These are phyloP conservation scores for Trichophyton equinum DNA, from an alignment of 2,329 filamentous ascomycete genomes.

Conservation along the genomic window DNA sequence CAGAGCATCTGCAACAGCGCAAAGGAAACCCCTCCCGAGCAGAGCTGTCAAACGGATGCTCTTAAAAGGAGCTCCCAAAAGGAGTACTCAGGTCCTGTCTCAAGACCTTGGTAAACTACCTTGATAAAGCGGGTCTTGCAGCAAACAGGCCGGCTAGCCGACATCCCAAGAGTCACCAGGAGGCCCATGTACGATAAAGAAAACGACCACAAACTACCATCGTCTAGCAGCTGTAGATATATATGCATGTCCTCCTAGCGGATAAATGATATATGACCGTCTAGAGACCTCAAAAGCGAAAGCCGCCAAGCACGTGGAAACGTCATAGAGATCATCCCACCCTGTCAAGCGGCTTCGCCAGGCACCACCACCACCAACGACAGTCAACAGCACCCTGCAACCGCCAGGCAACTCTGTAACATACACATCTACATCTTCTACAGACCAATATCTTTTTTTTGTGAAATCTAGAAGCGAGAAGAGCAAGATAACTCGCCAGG, in stretches of 20 bases:
- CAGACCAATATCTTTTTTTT: too few relatives aligned
- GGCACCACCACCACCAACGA: not conserved
- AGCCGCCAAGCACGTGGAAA: not conserved
- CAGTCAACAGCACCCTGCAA: not conserved
- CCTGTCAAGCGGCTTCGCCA: not conserved
- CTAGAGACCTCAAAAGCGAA: not conserved
- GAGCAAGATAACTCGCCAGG: not conserved
- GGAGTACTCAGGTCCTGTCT: not conserved
- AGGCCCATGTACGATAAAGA: not conserved
- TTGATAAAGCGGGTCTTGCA: not conserved
- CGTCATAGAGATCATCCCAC: slow-evolving; percentile 3
- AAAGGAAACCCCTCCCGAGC: not conserved
- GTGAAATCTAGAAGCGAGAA: not conserved
- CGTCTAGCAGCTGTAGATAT: too few relatives aligned
- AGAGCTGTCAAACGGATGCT: not conserved
- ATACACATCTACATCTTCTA: not conserved
- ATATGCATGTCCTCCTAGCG: too few relatives aligned
- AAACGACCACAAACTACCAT: not conserved
- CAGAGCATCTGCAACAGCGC: not conserved
- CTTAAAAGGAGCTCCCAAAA: not conserved
- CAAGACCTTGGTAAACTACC: not conserved
- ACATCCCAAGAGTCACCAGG: not conserved
- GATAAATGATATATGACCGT: not conserved
- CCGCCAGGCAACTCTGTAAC: not conserved
- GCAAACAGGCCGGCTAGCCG: not conserved